phyloP scores from a whole-genome alignment of 208 protist species.

The Trypanosoma avium region DNA sequence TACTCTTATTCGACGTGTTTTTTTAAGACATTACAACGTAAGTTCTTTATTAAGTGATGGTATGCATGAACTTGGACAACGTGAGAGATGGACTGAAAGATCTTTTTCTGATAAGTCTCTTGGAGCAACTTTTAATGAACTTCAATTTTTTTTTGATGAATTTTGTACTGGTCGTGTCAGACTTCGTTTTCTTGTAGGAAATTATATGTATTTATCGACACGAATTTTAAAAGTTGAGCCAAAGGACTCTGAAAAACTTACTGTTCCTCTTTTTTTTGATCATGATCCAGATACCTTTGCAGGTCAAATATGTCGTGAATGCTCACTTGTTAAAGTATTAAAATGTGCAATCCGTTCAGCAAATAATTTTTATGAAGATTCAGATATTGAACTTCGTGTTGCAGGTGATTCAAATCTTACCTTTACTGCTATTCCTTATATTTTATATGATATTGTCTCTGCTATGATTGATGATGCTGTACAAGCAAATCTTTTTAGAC shows the following conservation, averaged over 20 bases:
- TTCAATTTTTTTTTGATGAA: slow-evolving; percentile 56
- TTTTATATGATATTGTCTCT: slow-evolving; percentile 64
- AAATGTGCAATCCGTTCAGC: slow-evolving; percentile 42
- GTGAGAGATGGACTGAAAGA: slow-evolving; percentile 57
- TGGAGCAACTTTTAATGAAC: slow-evolving; percentile 32
- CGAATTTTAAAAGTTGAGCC: slow-evolving; percentile 47
- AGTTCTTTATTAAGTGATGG: slow-evolving; percentile 49
- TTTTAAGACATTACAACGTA: slow-evolving; percentile 68
- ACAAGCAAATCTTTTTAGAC: slow-evolving; percentile 44
- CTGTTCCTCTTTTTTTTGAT: slow-evolving; percentile 49
- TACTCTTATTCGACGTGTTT: slow-evolving; percentile 50
- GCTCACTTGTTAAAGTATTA: slow-evolving; percentile 44
- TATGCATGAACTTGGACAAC: slow-evolving; percentile 46
- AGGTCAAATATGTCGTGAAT: slow-evolving; percentile 62
- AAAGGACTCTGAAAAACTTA: slow-evolving; percentile 40
- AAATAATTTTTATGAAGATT: slow-evolving; percentile 40
- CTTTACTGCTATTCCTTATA: slow-evolving; percentile 66
- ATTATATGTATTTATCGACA: slow-evolving; percentile 75
- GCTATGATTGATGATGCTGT: slow-evolving; percentile 73
- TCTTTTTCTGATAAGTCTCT: slow-evolving; percentile 29
- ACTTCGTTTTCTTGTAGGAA: slow-evolving; percentile 63
- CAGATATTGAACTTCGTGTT: slow-evolving; percentile 54
- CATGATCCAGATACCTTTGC: slow-evolving; percentile 55
- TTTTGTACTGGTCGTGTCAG: slow-evolving; percentile 57
- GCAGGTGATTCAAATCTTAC: slow-evolving; percentile 40